These are phyloP conservation scores for Candida gigantensis DNA, from an alignment of 1,139 yeast genomes.

Conservation along the genomic window DNA sequence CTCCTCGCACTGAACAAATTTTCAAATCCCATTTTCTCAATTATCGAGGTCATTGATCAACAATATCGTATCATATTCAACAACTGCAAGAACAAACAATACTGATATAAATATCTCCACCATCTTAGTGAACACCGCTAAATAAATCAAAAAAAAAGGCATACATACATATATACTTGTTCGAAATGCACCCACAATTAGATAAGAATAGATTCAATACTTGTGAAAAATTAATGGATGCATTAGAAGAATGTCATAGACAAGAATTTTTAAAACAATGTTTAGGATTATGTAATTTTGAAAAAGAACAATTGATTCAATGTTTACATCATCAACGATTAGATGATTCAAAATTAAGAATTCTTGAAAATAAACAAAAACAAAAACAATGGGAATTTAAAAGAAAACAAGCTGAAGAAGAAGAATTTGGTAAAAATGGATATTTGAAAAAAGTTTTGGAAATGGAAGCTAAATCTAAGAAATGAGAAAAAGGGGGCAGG, in stretches of 20 bases:
- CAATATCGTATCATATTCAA: too few relatives aligned
- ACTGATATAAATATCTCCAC: too few relatives aligned
- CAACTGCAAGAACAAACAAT: too few relatives aligned
- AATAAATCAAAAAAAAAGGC: too few relatives aligned
- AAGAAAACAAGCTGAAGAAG: constrained; percentile 69
- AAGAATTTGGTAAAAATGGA: constrained; percentile 75
- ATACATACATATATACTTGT: too few relatives aligned
- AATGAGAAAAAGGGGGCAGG: neutral
- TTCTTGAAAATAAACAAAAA: constrained; percentile 56
- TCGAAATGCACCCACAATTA: constrained; percentile 55
- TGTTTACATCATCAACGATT: constrained; percentile 82
- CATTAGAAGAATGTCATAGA: constrained; percentile 86
- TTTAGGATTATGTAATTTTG: constrained; percentile 84
- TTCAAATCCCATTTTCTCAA: constrained; percentile 4
- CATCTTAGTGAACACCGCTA: too few relatives aligned
- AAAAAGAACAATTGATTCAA: constrained; percentile 73
- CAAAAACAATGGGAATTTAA: constrained; percentile 54
- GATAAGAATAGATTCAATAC: constrained; percentile 50
- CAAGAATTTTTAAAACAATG: constrained; percentile 69
- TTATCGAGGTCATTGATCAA: neutral
- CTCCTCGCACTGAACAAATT: too few relatives aligned
- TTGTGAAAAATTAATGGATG: constrained; percentile 81
- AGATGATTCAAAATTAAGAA: constrained; percentile 64
- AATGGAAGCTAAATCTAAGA: constrained; percentile 20
- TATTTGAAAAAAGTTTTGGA: constrained; percentile 69